A percentile compares a stretch with the other conserved stretches of the same genome.
phyloP scores from a whole-genome alignment of 2,329 filamentous ascomycete species.

The Cercospora nicotianae region DNA sequence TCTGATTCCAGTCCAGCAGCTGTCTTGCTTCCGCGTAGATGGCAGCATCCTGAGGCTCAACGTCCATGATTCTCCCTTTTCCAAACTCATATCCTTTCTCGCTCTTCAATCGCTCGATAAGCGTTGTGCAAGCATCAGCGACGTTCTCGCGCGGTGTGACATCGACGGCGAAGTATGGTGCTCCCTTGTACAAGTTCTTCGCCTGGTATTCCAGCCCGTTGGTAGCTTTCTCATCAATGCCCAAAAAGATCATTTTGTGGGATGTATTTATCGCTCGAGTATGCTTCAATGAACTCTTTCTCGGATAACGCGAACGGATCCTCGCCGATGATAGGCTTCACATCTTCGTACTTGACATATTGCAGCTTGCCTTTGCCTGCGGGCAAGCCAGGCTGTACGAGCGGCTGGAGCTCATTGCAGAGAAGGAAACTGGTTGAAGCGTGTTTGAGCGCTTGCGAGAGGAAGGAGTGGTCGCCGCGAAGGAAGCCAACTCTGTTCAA shows the following conservation, averaged over 20 bases:
- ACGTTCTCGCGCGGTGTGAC: slow-evolving; percentile 67
- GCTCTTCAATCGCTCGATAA: slow-evolving; percentile 59
- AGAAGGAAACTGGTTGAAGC: slow-evolving; percentile 71
- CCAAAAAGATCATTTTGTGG: slow-evolving; percentile 80
- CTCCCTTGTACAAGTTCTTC: slow-evolving; percentile 67
- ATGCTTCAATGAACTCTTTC: slow-evolving; percentile 69
- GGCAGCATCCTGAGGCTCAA: slow-evolving; percentile 68
- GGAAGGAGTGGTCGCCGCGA: slow-evolving; percentile 68
- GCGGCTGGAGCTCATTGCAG: slow-evolving; percentile 74
- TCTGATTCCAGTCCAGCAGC: slow-evolving; percentile 88
- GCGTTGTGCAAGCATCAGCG: slow-evolving; percentile 60
- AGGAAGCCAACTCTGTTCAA: slow-evolving; percentile 80
- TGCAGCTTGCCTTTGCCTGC: slow-evolving; percentile 55
- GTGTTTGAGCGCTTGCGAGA: slow-evolving; percentile 65
- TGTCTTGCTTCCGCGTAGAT: slow-evolving; percentile 88
- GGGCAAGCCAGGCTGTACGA: slow-evolving; percentile 50
- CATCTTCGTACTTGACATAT: slow-evolving; percentile 67
- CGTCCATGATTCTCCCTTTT: slow-evolving; percentile 61
- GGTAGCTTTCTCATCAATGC: slow-evolving; percentile 67
- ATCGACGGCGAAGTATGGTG: slow-evolving; percentile 87
- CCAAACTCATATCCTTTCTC: slow-evolving; percentile 65
- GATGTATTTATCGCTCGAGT: slow-evolving; percentile 66
- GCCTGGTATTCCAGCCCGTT: slow-evolving; percentile 62
- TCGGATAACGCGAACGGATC: slow-evolving; percentile 72
- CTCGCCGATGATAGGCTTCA: slow-evolving; percentile 67